Percentiles rank a stretch among this genome's conserved stretches.
These are phyloP conservation scores for Canna indica DNA, from an alignment of 176 grass and related monocot genomes.

Conservation along the genomic window DNA sequence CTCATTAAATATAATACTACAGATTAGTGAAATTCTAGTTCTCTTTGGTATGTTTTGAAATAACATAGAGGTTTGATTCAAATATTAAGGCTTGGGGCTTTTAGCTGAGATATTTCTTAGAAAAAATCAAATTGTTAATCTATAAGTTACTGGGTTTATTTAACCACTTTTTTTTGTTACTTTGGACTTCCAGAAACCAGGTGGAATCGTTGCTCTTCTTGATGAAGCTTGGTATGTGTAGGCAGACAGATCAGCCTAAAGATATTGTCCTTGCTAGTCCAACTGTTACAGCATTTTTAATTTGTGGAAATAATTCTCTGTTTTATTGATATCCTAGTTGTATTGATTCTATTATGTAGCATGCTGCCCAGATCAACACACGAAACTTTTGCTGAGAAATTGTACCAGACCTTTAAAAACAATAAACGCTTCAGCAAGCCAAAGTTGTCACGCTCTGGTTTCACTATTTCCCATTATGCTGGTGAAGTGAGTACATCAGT, in stretches of 20 bases:
- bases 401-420: conserved; percentile 86
- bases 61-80: no score
- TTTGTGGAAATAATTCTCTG: background rate
- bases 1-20: no score
- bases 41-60: no score
- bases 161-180: conserved; percentile 7
- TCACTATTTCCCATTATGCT: conserved; percentile 84
- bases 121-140: background rate
- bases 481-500: conserved; percentile 64
- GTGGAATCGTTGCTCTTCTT: conserved; percentile 85
- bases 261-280: conserved; percentile 10
- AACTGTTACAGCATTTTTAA: background rate
- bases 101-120: no score
- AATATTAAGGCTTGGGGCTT: no score
- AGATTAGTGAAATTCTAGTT: no score
- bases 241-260: background rate
- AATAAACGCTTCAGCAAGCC: conserved; percentile 74
- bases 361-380: conserved; percentile 91
- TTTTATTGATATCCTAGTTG: background rate
- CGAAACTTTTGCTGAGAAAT: conserved; percentile 88
- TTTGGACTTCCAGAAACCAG: conserved; percentile 73
- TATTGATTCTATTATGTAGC: conserved; percentile 34
- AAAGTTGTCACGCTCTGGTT: conserved; percentile 83
- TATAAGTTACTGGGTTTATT: background rate
- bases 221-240: conserved; percentile 84